Evolutionary conservation across 2,329 filamentous ascomycete genomes (phyloP), one percentile per base, ranked within the genome.

Genomic region (Drechslerella dactyloides): DNA sequence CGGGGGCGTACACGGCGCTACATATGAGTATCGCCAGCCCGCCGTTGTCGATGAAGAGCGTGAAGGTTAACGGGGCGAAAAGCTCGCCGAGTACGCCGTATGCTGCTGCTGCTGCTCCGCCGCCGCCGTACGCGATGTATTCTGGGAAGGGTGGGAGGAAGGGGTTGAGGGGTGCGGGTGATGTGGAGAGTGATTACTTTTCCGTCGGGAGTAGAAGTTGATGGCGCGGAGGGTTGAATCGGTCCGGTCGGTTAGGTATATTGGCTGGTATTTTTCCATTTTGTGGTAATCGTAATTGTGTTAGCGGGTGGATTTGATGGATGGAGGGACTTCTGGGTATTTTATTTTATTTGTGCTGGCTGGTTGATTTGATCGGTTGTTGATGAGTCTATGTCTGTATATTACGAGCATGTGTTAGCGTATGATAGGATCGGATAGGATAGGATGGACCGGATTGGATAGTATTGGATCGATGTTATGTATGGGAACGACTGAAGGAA

Each of bases 121-220:
- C 62, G 35, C 27, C 61, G n/a, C 46, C 8, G 11, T 58, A 69
- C 15, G 64, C 48, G 17, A 19, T n/a, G 24, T 40, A 21, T 17
- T 21, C 4, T 19, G 52, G 52, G 40, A 46, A 42, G 17, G 24
- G 52, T 33, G 58, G 61, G 54, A 72, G 50, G 8, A 59, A 59
- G 10, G 37, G 37, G 5, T 58, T 70, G n/a, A 62, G 53, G n/a
- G 59, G 52, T 37, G 53, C 66, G 4, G 59, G 42, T 11, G 59
- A 5, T 15, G 15, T 3, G 7, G 46, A 57, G 23, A 48, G 48
- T 11, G 66, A 70, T 55, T 70, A 70, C 35, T 70, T 70, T 33
- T 48, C 37, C 8, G 24, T 54, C 6, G 35, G 15, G 52, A 24
- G 57, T 33, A 15, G 57, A 53, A 56, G 53, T 54, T 62, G 24